Percentiles rank a stretch among this genome's conserved stretches.
These are phyloP conservation scores for Acer saccharum DNA, from an alignment of 345 rosid genomes.

Conservation along the genomic window DNA sequence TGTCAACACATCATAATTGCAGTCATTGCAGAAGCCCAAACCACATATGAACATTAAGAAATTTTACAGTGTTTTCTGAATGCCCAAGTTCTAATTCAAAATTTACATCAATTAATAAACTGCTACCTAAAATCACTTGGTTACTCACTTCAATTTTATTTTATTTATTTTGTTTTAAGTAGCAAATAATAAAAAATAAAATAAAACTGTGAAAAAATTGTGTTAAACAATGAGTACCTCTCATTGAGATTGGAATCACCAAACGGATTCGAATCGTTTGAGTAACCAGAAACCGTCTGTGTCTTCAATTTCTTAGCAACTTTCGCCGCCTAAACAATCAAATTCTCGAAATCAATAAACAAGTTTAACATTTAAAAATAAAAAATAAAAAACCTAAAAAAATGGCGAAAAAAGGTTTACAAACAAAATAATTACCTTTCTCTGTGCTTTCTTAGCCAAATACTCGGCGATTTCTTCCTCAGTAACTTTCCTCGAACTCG, in stretches of 20 bases:
- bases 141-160: background rate
- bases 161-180: no score
- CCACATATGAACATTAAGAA: background rate
- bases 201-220: no score
- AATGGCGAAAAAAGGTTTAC: background rate
- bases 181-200: no score
- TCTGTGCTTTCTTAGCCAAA: slow-evolving; percentile 75
- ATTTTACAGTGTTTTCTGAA: background rate
- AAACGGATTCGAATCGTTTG: slow-evolving; percentile 94
- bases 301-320: slow-evolving; percentile 83
- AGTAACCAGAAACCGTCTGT: slow-evolving; percentile 76
- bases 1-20: background rate
- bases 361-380: background rate
- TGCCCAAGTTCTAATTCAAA: background rate
- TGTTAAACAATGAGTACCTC: slow-evolving; percentile 43
- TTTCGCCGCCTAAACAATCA: slow-evolving; percentile 53
- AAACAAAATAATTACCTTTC: slow-evolving; percentile 49
- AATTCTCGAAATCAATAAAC: slow-evolving; percentile 21
- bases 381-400: background rate
- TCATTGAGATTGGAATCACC: slow-evolving; percentile 94
- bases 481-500: slow-evolving; percentile 55
- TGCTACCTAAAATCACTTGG: background rate
- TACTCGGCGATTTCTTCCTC: slow-evolving; percentile 76
- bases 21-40: background rate
- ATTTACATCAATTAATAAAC: background rate